Conservation (phyloP, 371 early-diverging fungal species). For the Nematocida sp. region DNA sequence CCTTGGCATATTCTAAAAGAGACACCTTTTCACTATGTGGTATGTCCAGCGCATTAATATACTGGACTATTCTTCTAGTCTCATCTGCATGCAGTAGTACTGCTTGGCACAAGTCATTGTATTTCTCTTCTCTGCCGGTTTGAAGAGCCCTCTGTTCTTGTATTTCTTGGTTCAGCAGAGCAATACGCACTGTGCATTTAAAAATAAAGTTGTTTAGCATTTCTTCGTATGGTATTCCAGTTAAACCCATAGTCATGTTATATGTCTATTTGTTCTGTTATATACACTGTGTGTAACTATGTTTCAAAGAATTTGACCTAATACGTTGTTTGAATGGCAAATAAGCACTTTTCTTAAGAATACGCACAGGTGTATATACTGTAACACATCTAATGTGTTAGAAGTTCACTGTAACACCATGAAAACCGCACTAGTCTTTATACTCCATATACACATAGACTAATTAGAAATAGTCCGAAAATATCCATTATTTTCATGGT, state of each 20-base stretch:
- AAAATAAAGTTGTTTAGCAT: conserved; percentile 43
- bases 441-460: too few species aligned
- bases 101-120: conserved; percentile 28
- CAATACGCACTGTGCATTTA: conserved; percentile 19
- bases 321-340: conserved; percentile 37
- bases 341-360: too few species aligned
- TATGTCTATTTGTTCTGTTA: background rate
- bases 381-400: too few species aligned
- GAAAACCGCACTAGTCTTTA: too few species aligned
- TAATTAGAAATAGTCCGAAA: too few species aligned
- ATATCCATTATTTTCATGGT: too few species aligned
- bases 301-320: conserved; percentile 46
- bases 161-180: conserved; percentile 41
- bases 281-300: conserved; percentile 37
- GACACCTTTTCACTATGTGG: conserved; percentile 9
- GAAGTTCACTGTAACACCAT: too few species aligned
- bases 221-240: conserved; percentile 9
- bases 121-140: conserved; percentile 1
- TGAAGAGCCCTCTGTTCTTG: background rate
- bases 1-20: background rate
- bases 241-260: background rate
- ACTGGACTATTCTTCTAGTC: background rate
- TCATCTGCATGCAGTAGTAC: conserved; percentile 44
- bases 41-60: conserved; percentile 3
- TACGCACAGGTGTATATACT: too few species aligned